Base-by-base conservation (phyloP, 176 grass and related monocot genomes). In the Oropetium thomaeum region DNA sequence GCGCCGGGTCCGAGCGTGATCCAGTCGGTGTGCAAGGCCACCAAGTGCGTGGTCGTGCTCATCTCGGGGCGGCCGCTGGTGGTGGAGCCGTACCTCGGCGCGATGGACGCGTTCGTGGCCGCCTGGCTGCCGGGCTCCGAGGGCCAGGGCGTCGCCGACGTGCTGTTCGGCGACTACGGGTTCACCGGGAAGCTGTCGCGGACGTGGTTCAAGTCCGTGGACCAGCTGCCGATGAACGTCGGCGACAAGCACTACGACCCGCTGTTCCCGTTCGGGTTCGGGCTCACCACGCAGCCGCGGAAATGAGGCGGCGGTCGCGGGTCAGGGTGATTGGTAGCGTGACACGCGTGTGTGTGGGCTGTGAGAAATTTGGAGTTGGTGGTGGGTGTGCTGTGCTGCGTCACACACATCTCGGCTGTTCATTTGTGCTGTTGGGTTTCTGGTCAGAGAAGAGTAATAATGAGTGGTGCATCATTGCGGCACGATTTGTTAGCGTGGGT, bases 171-270 rank as follows among this genome's bases (percentile, higher is more conserved):
- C 0, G 91, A 97, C 79, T 92, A 92, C 17, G 95, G 83, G 62
- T 97, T 97, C 81, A 76, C 81, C 0, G 95, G 88, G 5, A 97
- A 93, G 78, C 87, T 93, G 37, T 47, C 91, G 3, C 52, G 95
- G 55, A 97, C 95, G 15, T 97, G 95, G 95, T 97, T 97, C 84
- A 93, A 70, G 84, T 89, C 91, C 0, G 95, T 86, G 53, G 88
- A 93, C 25, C 95, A 97, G 79, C 88, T 97, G 67, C 95, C 95
- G 37, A 97, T 97, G 94, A 97, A 91, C 70, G 83, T 83, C 2
- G 94, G 94, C 5, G 94, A 97, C 75, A 26, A 48, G 58, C 66
- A 91, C 42, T 97, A 97, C 37, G 86, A 97, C 75, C 95, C 95
- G 29, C 57, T 97, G 8, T 97, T 93, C 45, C 90, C 88, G 2